phyloP scores from a whole-genome alignment of 345 rosid genomes.

The Kandelia obovata region DNA sequence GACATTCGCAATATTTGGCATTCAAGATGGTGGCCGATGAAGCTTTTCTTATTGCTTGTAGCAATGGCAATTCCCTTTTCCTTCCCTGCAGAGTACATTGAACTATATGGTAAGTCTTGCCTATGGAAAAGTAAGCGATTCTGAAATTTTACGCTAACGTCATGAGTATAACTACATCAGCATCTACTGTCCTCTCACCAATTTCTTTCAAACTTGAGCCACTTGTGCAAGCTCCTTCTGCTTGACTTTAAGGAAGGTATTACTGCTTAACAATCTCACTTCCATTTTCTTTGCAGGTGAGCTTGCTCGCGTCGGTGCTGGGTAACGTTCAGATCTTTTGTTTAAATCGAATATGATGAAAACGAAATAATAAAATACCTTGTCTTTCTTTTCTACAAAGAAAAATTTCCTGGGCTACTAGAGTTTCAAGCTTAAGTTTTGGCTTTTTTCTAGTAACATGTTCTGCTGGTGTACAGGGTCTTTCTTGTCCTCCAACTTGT shows the following conservation, averaged over 20 bases:
- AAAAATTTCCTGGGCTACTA: no score
- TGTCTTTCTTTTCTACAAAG: no score
- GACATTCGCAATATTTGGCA: constrained; percentile 63
- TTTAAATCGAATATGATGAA: no score
- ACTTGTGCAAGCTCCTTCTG: no score
- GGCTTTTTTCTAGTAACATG: not conserved
- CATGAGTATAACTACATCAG: not conserved
- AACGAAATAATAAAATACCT: no score
- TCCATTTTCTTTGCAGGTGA: constrained; percentile 59
- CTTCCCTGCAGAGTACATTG: constrained; percentile 54
- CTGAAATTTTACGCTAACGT: constrained; percentile 1
- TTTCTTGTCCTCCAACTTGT: constrained; percentile 85
- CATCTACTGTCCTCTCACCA: not conserved
- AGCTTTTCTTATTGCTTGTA: constrained; percentile 43
- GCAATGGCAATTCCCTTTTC: constrained; percentile 58
- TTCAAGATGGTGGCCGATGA: constrained; percentile 62
- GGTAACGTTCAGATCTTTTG: constrained; percentile 40
- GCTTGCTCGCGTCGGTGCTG: constrained; percentile 79
- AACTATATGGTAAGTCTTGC: constrained; percentile 57
- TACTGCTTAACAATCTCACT: constrained; percentile 3
- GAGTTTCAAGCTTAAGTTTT: not conserved
- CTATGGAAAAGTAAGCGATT: not conserved
- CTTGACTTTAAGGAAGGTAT: not conserved
- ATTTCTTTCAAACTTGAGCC: not conserved
- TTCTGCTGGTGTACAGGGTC: constrained; percentile 35